Evolutionary conservation across 345 rosid genomes (phyloP).

Genomic region (Salix caprea): DNA sequence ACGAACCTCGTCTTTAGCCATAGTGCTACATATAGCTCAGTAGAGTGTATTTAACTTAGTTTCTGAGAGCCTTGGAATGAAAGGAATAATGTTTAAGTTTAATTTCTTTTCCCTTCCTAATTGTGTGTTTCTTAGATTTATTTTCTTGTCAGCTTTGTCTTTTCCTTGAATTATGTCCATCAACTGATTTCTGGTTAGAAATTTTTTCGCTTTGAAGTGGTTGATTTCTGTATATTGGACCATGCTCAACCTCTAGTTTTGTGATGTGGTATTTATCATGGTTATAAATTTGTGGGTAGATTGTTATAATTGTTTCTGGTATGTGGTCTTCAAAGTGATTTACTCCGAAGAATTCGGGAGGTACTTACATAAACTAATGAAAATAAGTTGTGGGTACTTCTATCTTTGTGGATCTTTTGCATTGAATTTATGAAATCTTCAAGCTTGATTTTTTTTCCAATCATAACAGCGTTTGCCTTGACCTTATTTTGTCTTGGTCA

Average conservation of each 20-base stretch:
- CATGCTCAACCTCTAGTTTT: neutral
- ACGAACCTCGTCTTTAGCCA: neutral
- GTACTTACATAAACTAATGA: neutral
- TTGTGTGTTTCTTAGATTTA: neutral
- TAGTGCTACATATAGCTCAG: neutral
- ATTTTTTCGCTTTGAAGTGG: neutral
- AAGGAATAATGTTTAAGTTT: neutral
- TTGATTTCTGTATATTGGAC: slow-evolving; percentile 4
- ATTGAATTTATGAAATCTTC: neutral
- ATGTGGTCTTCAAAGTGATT: neutral
- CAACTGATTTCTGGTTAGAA: neutral
- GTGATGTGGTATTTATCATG: neutral
- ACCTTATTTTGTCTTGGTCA: neutral
- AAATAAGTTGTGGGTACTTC: neutral
- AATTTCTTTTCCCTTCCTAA: neutral
- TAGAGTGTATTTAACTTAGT: neutral
- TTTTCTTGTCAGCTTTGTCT: neutral
- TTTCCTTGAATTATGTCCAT: neutral
- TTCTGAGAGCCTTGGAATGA: neutral
- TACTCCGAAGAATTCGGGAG: neutral
- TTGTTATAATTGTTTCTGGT: neutral
- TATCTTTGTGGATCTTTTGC: neutral
- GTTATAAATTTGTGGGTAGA: neutral
- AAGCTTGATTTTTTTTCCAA: neutral
- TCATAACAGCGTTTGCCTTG: neutral